Conservation (phyloP, 306 rosid species). For the Vigna radiata region DNA sequence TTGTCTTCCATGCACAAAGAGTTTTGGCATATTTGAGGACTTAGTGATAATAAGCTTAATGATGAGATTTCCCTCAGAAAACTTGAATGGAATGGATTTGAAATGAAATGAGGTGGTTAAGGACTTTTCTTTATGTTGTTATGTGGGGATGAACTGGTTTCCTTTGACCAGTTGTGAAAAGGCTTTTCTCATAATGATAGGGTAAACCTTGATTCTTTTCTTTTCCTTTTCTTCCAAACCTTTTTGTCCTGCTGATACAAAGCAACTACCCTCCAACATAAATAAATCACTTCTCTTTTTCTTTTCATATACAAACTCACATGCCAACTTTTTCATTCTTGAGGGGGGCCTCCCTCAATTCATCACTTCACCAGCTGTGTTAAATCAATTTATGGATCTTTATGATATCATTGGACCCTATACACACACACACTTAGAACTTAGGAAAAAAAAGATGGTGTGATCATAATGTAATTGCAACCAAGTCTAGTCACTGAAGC, state of each 20-base stretch:
- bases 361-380: conserved; percentile 35
- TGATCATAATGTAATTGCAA: conserved; percentile 10
- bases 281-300: conserved; percentile 5
- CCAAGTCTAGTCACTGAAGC: conserved; percentile 16
- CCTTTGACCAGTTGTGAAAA: conserved; percentile 53
- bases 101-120: conserved; percentile 12
- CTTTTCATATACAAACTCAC: conserved; percentile 43
- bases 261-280: conserved; percentile 28
- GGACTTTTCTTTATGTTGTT: conserved; percentile 47
- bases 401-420: not conserved
- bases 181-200: conserved; percentile 29
- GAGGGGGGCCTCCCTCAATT: conserved; percentile 24
- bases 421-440: not conserved
- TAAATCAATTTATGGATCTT: conserved; percentile 38
- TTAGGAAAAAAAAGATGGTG: conserved; percentile 15
- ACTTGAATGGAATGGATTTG: conserved; percentile 18
- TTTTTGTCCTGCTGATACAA: conserved; percentile 23
- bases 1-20: conserved; percentile 4
- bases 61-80: conserved; percentile 9
- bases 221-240: not conserved
- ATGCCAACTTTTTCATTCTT: conserved; percentile 34
- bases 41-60: not conserved
- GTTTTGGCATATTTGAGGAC: not conserved
- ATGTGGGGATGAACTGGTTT: conserved; percentile 48
- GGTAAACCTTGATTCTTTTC: conserved; percentile 22